Conservation (phyloP, 306 rosid genomes). For the Rubus parviflorus region DNA sequence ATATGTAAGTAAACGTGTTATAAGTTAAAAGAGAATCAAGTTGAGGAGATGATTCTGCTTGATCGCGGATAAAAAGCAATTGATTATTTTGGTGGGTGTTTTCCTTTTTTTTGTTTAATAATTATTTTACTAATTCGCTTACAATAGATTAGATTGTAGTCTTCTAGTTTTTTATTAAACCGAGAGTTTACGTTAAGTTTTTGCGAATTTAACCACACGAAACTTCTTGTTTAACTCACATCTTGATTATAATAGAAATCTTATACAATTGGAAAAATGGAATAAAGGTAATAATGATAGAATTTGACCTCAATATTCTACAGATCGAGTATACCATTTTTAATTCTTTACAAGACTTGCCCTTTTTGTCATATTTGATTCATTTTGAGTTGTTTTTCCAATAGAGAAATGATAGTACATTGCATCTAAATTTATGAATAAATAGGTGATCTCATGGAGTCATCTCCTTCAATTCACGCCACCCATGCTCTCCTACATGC, state of each 20-base stretch:
- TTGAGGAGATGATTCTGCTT: not conserved
- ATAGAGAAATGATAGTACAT: not conserved
- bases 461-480: not conserved
- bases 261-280: not conserved
- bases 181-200: not conserved
- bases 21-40: not conserved
- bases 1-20: not conserved
- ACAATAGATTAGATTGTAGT: not conserved
- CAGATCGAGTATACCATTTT: not conserved
- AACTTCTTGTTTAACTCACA: not conserved
- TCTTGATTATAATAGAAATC: not conserved
- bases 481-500: not conserved
- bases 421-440: not conserved
- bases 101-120: not conserved
- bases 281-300: not conserved
- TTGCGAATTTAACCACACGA: not conserved
- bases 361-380: not conserved
- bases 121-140: not conserved
- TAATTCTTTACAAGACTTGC: not conserved
- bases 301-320: not conserved
- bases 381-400: not conserved
- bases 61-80: not conserved
- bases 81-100: not conserved
- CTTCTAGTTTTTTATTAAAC: not conserved
- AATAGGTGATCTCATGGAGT: not conserved